Percentiles rank a stretch among this genome's conserved stretches.
Evolutionary conservation across 768 basidiomycete species (phyloP).

Genomic region (Boletus reticuloceps): DNA sequence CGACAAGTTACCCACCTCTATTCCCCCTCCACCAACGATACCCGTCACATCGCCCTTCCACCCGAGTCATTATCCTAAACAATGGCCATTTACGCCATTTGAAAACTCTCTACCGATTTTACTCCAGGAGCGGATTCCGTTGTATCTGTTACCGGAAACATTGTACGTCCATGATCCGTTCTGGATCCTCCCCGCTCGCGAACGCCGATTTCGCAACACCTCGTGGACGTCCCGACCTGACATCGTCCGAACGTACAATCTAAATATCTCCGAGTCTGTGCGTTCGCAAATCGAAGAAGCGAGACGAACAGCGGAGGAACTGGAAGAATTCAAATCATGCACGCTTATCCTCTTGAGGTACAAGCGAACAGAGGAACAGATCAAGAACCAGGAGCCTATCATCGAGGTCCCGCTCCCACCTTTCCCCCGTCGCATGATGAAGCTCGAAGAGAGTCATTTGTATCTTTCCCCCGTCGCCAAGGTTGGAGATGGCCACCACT

Average conservation of each 20-base stretch:
- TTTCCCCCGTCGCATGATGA: conserved; percentile 17
- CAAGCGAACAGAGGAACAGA: conserved; percentile 18
- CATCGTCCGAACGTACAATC: conserved; percentile 29
- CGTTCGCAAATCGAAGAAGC: neutral
- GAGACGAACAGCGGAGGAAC: conserved; percentile 4
- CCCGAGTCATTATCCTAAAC: conserved; percentile 35
- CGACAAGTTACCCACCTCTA: neutral
- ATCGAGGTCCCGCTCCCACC: conserved; percentile 33
- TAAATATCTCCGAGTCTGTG: conserved; percentile 11
- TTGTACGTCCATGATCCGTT: conserved; percentile 46
- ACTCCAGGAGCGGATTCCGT: conserved; percentile 36
- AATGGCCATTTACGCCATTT: conserved; percentile 43
- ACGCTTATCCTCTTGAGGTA: conserved; percentile 21
- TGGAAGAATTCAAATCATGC: conserved; percentile 10
- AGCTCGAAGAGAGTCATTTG: conserved; percentile 44
- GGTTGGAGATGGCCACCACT: conserved; percentile 51
- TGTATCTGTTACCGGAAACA: conserved; percentile 38
- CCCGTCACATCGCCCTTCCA: conserved; percentile 30
- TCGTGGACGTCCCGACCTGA: conserved; percentile 33
- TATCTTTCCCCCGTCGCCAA: conserved; percentile 40
- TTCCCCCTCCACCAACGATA: conserved; percentile 5
- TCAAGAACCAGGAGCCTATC: conserved; percentile 22
- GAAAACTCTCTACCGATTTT: conserved; percentile 10
- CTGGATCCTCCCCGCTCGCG: conserved; percentile 26
- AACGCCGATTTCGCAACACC: neutral